These are phyloP conservation scores for Penicillium waksmanii DNA, from an alignment of 495 filamentous ascomycete genomes.

Conservation along the genomic window DNA sequence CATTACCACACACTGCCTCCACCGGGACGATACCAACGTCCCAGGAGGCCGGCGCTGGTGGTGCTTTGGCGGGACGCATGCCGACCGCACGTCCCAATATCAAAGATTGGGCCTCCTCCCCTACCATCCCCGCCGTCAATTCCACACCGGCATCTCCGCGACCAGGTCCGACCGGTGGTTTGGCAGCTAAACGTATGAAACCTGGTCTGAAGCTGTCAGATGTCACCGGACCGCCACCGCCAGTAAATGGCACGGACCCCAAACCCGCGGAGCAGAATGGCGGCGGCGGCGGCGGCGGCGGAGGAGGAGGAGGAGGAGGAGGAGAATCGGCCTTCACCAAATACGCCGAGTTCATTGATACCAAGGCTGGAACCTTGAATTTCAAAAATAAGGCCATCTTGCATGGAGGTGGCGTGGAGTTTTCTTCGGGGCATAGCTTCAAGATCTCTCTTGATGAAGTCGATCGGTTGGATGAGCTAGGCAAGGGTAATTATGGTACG, in stretches of 20 bases:
- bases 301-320: neutral
- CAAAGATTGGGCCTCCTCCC: slow-evolving; percentile 57
- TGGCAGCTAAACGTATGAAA: slow-evolving; percentile 59
- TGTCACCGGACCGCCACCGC: slow-evolving; percentile 40
- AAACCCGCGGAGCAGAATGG: slow-evolving; percentile 25
- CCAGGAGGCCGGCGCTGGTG: slow-evolving; percentile 29
- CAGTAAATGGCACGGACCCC: slow-evolving; percentile 23
- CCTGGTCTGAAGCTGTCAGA: slow-evolving; percentile 56
- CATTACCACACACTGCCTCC: slow-evolving; percentile 39
- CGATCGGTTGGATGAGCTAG: slow-evolving; percentile 91
- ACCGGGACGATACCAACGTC: slow-evolving; percentile 41
- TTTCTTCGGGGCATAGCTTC: slow-evolving; percentile 86
- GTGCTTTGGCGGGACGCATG: slow-evolving; percentile 42
- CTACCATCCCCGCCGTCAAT: slow-evolving; percentile 37
- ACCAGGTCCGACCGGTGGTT: slow-evolving; percentile 41
- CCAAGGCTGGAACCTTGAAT: slow-evolving; percentile 84
- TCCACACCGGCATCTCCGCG: slow-evolving; percentile 41
- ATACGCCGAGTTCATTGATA: slow-evolving; percentile 90
- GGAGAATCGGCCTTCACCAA: slow-evolving; percentile 78
- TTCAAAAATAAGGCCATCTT: slow-evolving; percentile 94
- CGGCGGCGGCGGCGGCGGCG: slow-evolving; percentile 4
- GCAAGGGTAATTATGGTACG: slow-evolving; percentile 98
- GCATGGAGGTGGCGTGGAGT: slow-evolving; percentile 86
- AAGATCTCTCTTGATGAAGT: slow-evolving; percentile 95
- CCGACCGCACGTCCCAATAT: slow-evolving; percentile 46